Evolutionary conservation across 352 stramenopile genomes (phyloP), one percentile per base, ranked within the genome.

Genomic region (Phytophthora vignae): DNA sequence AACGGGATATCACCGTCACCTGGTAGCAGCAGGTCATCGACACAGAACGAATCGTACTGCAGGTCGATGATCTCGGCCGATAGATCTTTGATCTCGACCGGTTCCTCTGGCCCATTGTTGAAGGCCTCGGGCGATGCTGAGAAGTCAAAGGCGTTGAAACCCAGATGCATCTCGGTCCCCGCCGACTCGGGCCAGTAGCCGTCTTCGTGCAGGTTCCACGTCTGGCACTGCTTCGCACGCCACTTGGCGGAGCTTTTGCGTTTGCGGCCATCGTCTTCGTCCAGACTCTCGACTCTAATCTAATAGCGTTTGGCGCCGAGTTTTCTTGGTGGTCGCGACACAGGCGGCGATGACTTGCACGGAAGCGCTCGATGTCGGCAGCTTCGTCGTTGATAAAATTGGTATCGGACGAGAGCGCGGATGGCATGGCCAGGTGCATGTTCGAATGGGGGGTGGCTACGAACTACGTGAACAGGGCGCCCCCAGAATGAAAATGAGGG

Each of bases 291-390:
- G 9, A 61, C 27, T n/a, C n/a, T n/a, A n/a, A n/a, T 31, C 27
- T 60, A 6, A 49, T 49, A 8, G n/a, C 3, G 11, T 33, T 25
- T 11, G 59, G 42, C 3, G 33, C 31, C 31, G 36, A 19, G 36
- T 33, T 25, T 10, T 50, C 46, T 8, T 68, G 57, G 36, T 76
- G 74, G 21, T 54, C 36, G 8, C 79, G 77, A 59, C 68, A 63
- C 48, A 77, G 64, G 49, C 72, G 76, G 25, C 80, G 76, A 53
- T 75, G 75, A 3, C 70, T 66, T 53, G 71, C 76, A 46, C 80
- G 80, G 48, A 85, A 84, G 22, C 54, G 69, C 64, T 88, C 80
- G 25, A 83, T 74, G 36, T 87, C 75, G 36, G 60, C 67, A 19
- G 55, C 44, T 27, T 64, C 21, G 17, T 53, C 33, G 22, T 22